Percentiles rank a stretch among this genome's conserved stretches.
phyloP scores from a whole-genome alignment of 495 filamentous ascomycete species.

The Aspergillus mulundensis region DNA sequence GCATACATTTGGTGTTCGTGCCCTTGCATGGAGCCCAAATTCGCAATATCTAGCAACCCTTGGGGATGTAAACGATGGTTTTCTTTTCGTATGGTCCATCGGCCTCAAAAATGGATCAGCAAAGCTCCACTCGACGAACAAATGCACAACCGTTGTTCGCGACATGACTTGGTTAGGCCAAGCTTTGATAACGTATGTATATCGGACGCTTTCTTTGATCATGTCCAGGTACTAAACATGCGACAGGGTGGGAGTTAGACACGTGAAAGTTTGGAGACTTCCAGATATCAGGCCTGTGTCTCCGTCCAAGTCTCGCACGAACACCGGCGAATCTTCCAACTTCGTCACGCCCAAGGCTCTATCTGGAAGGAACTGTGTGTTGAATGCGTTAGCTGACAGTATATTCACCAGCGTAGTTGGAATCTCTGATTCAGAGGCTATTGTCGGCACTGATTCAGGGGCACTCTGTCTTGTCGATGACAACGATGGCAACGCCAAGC shows the following conservation, averaged over 20 bases:
- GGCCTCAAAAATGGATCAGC: constrained; percentile 79
- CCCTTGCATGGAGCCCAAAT: constrained; percentile 84
- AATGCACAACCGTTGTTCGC: constrained; percentile 79
- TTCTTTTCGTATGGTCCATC: constrained; percentile 86
- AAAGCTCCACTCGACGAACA: constrained; percentile 85
- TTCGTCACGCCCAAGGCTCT: constrained; percentile 52
- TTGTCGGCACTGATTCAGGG: constrained; percentile 47
- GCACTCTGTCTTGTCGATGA: constrained; percentile 65
- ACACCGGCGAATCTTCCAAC: constrained; percentile 34
- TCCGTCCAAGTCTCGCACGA: constrained; percentile 45
- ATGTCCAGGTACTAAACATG: constrained; percentile 8
- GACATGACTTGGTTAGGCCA: constrained; percentile 86
- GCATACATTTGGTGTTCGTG: constrained; percentile 84
- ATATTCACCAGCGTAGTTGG: constrained; percentile 77
- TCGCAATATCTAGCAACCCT: constrained; percentile 85
- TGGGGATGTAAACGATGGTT: constrained; percentile 86
- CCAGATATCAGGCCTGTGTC: constrained; percentile 54
- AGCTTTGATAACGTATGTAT: constrained; percentile 58
- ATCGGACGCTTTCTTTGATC: background rate
- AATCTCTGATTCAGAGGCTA: constrained; percentile 57
- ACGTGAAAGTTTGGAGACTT: constrained; percentile 90
- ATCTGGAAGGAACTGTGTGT: constrained; percentile 55
- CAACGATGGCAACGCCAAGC: constrained; percentile 60
- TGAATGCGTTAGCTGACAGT: constrained; percentile 62
- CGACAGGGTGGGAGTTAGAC: constrained; percentile 71